A percentile compares a stretch with the other conserved stretches of the same genome.
Conservation (phyloP, 2,329 filamentous ascomycete genomes). For the Penicillium sp. region DNA sequence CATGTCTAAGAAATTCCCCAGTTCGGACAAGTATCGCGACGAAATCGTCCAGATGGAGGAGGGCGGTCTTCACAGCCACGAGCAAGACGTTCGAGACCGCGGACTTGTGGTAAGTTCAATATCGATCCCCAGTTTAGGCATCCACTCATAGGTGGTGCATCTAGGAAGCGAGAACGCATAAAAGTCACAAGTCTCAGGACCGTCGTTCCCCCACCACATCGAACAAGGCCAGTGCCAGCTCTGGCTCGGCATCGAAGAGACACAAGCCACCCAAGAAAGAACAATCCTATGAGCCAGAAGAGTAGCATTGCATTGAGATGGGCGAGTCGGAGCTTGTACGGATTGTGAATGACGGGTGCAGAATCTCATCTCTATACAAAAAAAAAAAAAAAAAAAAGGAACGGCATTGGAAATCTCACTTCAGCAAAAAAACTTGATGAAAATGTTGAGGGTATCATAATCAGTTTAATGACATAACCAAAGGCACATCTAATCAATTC, state of each 20-base stretch:
- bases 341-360: background rate
- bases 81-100: background rate
- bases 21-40: conserved; percentile 3
- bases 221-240: conserved; percentile 8
- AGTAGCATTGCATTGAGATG: background rate
- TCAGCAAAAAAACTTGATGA: background rate
- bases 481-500: conserved; percentile 3
- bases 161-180: background rate
- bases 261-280: conserved; percentile 7
- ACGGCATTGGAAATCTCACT: background rate
- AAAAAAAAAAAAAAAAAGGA: too few species aligned
- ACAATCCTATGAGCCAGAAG: conserved; percentile 3
- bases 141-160: background rate
- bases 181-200: conserved; percentile 3
- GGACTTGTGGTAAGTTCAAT: background rate
- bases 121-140: background rate
- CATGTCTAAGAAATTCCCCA: conserved; percentile 7
- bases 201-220: conserved; percentile 19
- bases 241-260: conserved; percentile 20
- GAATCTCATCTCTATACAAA: background rate
- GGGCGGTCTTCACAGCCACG: conserved; percentile 6
- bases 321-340: background rate
- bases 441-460: conserved; percentile 19
- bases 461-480: conserved; percentile 10
- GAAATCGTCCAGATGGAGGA: conserved; percentile 12